Base-by-base conservation (phyloP, 2,329 filamentous ascomycete species). In the Colletotrichum salicis region DNA sequence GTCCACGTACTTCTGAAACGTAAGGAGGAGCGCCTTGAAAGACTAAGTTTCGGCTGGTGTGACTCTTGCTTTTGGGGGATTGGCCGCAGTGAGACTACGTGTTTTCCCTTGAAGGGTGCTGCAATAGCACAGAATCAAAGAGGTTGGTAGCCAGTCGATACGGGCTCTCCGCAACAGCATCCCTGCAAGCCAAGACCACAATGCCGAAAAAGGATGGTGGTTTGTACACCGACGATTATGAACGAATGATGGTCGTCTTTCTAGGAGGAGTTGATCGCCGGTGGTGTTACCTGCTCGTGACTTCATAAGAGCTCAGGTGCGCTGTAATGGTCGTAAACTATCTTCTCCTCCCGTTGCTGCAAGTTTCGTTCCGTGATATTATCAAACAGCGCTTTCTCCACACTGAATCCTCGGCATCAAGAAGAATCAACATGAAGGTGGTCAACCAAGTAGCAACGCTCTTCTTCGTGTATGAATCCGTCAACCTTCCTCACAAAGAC, bases 131-230 rank as follows among this genome's bases (percentile, higher is more conserved):
- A 24, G 19, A 45, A 64, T 37, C n/a, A 22, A n/a, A 56, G 51
- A 31, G 51, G 51, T 64, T 24, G 33, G 51, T 35, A 22, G 61
- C 48, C 61, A 64, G 45, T 64, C 61, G 51, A 64, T 45, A 31
- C 61, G 51, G 35, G 15, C 35, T 55, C 61, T 56, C 61, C 61
- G 31, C 51, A 37, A n/a, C 13, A n/a, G 10, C 19, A 31, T 27
- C 61, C 61, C 61, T 64, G 61, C 51, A 56, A 45, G 61, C 61
- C 61, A 64, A 64, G 61, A 56, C 51, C 31, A 33, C 33, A 56
- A 56, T 56, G 61, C 61, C 51, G 48, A 64, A 64, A 64, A 35
- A 64, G 61, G 61, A 54, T 64, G 61, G 61, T 56, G 61, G 33
- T 64, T 64, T 45, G 61, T 64, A 64, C 61, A 64, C 61, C 61